Evolutionary conservation across 164 flowering plant genomes (phyloP).

Genomic region (Umbellularia californica): DNA sequence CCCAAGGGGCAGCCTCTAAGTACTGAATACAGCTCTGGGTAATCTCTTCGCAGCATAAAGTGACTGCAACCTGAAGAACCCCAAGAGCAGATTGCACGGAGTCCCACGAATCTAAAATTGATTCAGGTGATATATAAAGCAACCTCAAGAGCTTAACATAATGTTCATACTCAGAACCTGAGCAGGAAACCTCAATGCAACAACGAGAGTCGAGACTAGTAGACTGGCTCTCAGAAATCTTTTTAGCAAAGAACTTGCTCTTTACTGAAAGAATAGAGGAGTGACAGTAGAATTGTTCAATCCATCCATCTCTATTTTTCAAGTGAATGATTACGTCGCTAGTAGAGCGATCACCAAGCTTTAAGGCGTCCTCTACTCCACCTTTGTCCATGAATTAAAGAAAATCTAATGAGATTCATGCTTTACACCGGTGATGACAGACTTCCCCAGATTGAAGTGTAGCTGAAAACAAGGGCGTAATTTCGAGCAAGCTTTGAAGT

Average conservation of each 20-base stretch:
- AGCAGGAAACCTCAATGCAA: conserved; percentile 42
- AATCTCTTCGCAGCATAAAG: conserved; percentile 44
- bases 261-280: conserved; percentile 39
- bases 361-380: conserved; percentile 16
- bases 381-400: conserved; percentile 33
- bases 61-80: conserved; percentile 39
- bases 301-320: conserved; percentile 37
- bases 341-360: conserved; percentile 34
- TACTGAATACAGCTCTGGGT: conserved; percentile 42
- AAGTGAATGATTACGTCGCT: conserved; percentile 39
- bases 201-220: conserved; percentile 10
- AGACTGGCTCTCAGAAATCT: conserved; percentile 13
- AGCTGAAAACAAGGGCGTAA: conserved; percentile 6
- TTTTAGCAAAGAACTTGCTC: conserved; percentile 46
- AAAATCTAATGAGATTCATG: conserved; percentile 24
- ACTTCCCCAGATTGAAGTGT: conserved; percentile 3
- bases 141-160: conserved; percentile 45
- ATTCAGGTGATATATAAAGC: conserved; percentile 35
- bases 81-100: conserved; percentile 46
- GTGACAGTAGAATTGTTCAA: conserved; percentile 42
- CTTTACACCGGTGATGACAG: conserved; percentile 19
- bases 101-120: conserved; percentile 38
- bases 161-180: conserved; percentile 34
- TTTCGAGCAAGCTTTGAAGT: neutral
- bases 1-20: conserved; percentile 65